A percentile compares a stretch with the other conserved stretches of the same genome.
Conservation (phyloP, 2,329 filamentous ascomycete genomes). For the Tolypocladium album region DNA sequence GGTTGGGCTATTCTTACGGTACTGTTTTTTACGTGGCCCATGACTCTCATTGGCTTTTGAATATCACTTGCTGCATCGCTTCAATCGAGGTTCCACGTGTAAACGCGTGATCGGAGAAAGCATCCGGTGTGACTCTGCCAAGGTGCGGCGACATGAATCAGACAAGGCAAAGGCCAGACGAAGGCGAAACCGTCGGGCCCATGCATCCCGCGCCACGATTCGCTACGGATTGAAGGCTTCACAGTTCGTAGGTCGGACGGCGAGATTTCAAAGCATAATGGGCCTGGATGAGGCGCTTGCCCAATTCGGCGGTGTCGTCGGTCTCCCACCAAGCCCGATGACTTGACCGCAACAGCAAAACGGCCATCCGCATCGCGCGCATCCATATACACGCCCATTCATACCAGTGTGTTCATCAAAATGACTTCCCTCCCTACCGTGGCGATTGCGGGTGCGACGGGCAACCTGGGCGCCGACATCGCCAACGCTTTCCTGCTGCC, state of each 20-base stretch:
- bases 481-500: conserved; percentile 1
- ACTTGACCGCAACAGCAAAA: background rate
- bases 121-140: too few relatives aligned
- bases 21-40: background rate
- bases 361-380: background rate
- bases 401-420: background rate
- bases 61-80: background rate
- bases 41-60: background rate
- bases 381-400: background rate
- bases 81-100: background rate
- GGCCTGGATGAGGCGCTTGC: background rate
- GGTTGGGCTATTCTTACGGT: background rate
- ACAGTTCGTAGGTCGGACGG: background rate
- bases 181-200: too few relatives aligned
- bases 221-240: too few relatives aligned
- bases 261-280: background rate
- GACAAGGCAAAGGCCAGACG: too few relatives aligned
- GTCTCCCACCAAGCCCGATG: background rate
- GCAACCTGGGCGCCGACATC: conserved; percentile 1
- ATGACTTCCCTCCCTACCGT: background rate
- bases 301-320: background rate
- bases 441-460: conserved; percentile 4
- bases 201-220: too few relatives aligned
- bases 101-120: background rate
- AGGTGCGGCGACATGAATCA: background rate